Conservation (phyloP, 2,329 filamentous ascomycete genomes). For the Byssochlamys sp. region DNA sequence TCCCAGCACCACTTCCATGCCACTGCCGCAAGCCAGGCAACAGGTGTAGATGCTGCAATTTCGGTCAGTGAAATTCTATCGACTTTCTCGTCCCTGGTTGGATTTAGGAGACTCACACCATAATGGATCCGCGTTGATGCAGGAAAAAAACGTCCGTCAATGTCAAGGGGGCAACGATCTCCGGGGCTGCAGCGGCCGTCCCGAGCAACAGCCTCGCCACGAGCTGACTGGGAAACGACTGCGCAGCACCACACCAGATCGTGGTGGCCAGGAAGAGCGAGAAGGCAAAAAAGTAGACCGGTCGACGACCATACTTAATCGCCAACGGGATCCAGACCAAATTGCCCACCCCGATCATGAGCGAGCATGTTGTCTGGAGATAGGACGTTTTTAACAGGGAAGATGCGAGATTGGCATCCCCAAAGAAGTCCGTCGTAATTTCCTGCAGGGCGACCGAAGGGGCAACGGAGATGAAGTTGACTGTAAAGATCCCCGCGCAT, state of each 20-base stretch:
- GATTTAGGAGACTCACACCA: neutral
- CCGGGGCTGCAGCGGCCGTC: neutral
- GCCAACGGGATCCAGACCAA: neutral
- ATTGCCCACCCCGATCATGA: neutral
- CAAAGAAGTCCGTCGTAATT: neutral
- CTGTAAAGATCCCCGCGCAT: neutral
- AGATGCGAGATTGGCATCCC: neutral
- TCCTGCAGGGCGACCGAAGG: neutral
- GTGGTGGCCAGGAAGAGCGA: neutral
- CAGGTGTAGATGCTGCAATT: neutral
- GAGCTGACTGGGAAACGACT: neutral
- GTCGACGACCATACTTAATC: neutral
- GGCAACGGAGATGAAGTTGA: neutral
- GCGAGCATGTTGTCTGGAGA: neutral
- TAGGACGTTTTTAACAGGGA: neutral
- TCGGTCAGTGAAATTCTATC: neutral
- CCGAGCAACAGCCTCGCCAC: neutral
- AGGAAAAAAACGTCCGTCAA: neutral
- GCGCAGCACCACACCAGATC: neutral
- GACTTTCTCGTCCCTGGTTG: too few species aligned
- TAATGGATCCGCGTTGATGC: neutral
- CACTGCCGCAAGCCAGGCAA: neutral
- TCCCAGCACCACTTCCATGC: neutral
- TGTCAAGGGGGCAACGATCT: neutral
- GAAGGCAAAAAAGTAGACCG: neutral